Conservation (phyloP, 345 rosid species). For the Murraya koenigii region DNA sequence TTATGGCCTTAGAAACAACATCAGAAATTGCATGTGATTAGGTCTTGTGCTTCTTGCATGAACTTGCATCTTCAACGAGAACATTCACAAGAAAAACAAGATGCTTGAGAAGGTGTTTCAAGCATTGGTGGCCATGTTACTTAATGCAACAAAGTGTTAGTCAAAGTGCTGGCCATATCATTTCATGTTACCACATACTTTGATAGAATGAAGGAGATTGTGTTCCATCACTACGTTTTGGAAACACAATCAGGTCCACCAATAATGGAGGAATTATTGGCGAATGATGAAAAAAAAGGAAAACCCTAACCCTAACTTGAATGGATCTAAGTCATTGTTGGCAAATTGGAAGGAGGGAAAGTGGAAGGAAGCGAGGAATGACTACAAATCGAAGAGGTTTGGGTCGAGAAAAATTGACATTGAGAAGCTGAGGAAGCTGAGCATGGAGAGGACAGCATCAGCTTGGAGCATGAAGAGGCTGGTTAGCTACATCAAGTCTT, state of each 20-base stretch:
- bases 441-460: conserved; percentile 26
- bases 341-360: not conserved
- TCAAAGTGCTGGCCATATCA: conserved; percentile 51
- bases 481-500: conserved; percentile 35
- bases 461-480: conserved; percentile 56
- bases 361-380: too few relatives aligned
- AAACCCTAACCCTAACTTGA: conserved; percentile 2
- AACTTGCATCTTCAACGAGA: conserved; percentile 21
- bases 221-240: conserved; percentile 49
- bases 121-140: conserved; percentile 32
- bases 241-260: conserved; percentile 49
- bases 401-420: conserved; percentile 36
- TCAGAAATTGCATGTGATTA: conserved; percentile 26
- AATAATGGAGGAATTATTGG: too few relatives aligned
- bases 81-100: conserved; percentile 23
- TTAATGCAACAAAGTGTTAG: conserved; percentile 42
- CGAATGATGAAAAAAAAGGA: conserved; percentile 14
- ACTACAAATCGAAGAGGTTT: conserved; percentile 11
- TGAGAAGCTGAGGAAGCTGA: conserved; percentile 52
- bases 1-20: conserved; percentile 25
- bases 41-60: conserved; percentile 22
- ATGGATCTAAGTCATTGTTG: conserved; percentile 20
- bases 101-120: conserved; percentile 30
- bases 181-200: conserved; percentile 58
- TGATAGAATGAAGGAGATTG: conserved; percentile 58